phyloP scores from a whole-genome alignment of 257 asterid genomes.

The Thymus quinquecostatus region DNA sequence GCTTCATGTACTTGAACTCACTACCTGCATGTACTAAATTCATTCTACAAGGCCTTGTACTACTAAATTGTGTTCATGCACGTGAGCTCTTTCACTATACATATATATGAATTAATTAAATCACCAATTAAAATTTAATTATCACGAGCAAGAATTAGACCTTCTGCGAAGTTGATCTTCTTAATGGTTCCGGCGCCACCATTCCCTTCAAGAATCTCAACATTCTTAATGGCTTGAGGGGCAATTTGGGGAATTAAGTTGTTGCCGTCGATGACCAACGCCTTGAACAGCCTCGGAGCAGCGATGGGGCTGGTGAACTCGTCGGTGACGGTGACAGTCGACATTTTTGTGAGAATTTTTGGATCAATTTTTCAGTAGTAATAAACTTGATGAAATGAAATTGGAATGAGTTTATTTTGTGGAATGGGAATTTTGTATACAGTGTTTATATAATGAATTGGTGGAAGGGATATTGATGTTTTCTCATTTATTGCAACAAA shows the following conservation, averaged over 20 bases:
- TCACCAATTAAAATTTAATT: too few relatives aligned
- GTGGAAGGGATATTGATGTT: neutral
- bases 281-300: slow-evolving; percentile 43
- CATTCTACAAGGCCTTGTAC: too few relatives aligned
- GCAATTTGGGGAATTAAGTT: slow-evolving; percentile 46
- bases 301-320: slow-evolving; percentile 41
- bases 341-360: too few relatives aligned
- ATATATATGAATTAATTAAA: too few relatives aligned
- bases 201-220: slow-evolving; percentile 48
- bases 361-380: neutral
- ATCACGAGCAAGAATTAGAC: too few relatives aligned
- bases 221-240: slow-evolving; percentile 45
- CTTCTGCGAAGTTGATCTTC: slow-evolving; percentile 47
- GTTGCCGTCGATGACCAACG: slow-evolving; percentile 47
- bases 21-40: slow-evolving; percentile 38
- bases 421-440: too few relatives aligned
- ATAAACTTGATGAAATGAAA: neutral
- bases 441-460: too few relatives aligned
- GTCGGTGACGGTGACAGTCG: slow-evolving; percentile 32
- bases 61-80: too few relatives aligned
- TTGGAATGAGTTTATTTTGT: slow-evolving; percentile 16
- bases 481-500: neutral
- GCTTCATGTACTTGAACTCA: slow-evolving; percentile 49
- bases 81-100: too few relatives aligned
- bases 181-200: slow-evolving; percentile 61